Percentiles rank a stretch among this genome's conserved stretches.
phyloP scores from a whole-genome alignment of 140 eudicot species.

The Artemisia princeps region DNA sequence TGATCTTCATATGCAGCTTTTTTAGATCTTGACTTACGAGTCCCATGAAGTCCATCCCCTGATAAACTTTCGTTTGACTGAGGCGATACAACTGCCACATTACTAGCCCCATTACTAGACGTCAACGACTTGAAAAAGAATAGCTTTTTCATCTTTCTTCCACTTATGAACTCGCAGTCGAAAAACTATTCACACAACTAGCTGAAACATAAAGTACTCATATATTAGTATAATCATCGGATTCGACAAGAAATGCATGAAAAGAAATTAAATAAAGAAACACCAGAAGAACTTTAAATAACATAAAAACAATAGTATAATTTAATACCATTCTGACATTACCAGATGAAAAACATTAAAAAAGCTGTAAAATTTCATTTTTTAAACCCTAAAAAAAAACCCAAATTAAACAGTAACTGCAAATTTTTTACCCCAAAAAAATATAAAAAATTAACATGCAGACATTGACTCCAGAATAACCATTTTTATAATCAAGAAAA shows the following conservation, averaged over 20 bases:
- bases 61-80: slow-evolving; percentile 41
- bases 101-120: slow-evolving; percentile 35
- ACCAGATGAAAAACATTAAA: slow-evolving; percentile 2
- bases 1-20: slow-evolving; percentile 45
- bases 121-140: slow-evolving; percentile 69
- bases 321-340: slow-evolving; percentile 10
- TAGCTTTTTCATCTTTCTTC: slow-evolving; percentile 61
- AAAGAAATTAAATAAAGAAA: slow-evolving; percentile 6
- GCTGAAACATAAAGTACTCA: slow-evolving; percentile 22
- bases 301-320: slow-evolving; percentile 1
- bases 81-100: slow-evolving; percentile 32
- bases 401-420: slow-evolving; percentile 12
- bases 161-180: slow-evolving; percentile 15
- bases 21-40: slow-evolving; percentile 30
- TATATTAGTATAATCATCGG: not conserved
- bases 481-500: slow-evolving; percentile 14
- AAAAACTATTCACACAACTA: slow-evolving; percentile 16
- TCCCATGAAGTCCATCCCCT: slow-evolving; percentile 30
- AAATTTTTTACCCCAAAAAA: slow-evolving; percentile 1
- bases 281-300: slow-evolving; percentile 6
- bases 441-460: not conserved
- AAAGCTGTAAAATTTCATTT: not conserved
- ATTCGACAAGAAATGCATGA: slow-evolving; percentile 17
- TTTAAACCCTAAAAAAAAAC: slow-evolving; percentile 20
- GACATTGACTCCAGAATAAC: slow-evolving; percentile 38